phyloP scores from a whole-genome alignment of 805 yeast species.

The Yarrowia phangngaensis region DNA sequence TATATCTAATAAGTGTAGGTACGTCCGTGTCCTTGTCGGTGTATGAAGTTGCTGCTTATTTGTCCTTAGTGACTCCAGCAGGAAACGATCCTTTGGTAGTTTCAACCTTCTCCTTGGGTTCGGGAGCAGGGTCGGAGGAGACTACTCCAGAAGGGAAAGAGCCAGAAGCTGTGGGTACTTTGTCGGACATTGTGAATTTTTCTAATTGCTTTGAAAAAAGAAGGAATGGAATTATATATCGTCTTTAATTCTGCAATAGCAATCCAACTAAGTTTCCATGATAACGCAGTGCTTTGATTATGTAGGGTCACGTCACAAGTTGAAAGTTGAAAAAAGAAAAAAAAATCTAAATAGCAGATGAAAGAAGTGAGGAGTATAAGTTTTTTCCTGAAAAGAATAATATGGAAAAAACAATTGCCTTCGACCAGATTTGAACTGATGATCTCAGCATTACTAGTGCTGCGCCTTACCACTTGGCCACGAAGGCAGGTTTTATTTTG shows the following conservation, averaged over 20 bases:
- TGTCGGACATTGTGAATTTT: constrained; percentile 11
- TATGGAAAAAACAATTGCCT: constrained; percentile 15
- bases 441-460: constrained; percentile 27
- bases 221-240: background rate
- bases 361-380: background rate
- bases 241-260: no score
- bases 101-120: constrained; percentile 7
- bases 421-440: constrained; percentile 26
- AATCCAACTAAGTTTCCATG: no score
- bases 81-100: constrained; percentile 24
- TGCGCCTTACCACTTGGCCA: constrained; percentile 27
- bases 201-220: background rate
- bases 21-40: no score
- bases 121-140: constrained; percentile 20
- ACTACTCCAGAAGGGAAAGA: constrained; percentile 24
- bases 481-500: constrained; percentile 5
- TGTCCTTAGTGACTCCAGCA: constrained; percentile 16
- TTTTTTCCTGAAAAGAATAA: no score
- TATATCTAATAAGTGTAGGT: background rate
- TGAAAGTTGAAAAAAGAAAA: no score
- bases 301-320: no score
- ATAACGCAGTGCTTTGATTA: no score
- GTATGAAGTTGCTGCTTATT: constrained; percentile 4
- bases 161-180: constrained; percentile 21
- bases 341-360: no score